A percentile compares a stretch with the other conserved stretches of the same genome.
Conservation (phyloP, 441 rosid genomes). For the Manihot esculenta region DNA sequence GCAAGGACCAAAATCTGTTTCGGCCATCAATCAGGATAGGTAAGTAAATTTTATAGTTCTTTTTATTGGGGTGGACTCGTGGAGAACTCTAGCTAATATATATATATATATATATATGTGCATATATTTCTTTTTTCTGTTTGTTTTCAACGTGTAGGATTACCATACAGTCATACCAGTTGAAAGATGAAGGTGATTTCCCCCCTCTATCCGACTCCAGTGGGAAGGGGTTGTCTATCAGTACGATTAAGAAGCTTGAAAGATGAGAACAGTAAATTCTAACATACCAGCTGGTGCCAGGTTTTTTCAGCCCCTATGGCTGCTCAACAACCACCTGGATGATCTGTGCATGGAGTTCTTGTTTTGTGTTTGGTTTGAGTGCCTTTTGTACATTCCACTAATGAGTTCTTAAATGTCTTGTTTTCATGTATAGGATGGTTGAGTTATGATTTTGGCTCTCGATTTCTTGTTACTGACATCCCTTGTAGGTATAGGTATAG, state of each 20-base stretch:
- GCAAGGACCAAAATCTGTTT: conserved; percentile 35
- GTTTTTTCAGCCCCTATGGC: conserved; percentile 20
- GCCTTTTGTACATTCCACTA: conserved; percentile 44
- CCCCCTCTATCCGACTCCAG: conserved; percentile 48
- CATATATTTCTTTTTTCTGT: no score
- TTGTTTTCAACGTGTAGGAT: conserved; percentile 28
- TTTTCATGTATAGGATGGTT: conserved; percentile 33
- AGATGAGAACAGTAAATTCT: conserved; percentile 28
- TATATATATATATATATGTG: no score
- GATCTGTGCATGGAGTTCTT: conserved; percentile 24
- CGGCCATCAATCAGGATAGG: conserved; percentile 50
- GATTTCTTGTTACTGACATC: conserved; percentile 15
- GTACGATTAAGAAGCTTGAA: conserved; percentile 23
- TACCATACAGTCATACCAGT: conserved; percentile 32
- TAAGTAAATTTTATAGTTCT: conserved; percentile 22
- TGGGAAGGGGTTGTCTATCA: conserved; percentile 30
- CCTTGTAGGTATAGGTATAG: conserved; percentile 22
- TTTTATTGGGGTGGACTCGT: conserved; percentile 19
- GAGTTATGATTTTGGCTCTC: conserved; percentile 22
- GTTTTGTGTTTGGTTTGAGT: conserved; percentile 25
- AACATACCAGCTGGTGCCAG: conserved; percentile 31
- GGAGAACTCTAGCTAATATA: not conserved
- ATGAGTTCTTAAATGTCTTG: conserved; percentile 26
- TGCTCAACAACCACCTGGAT: conserved; percentile 3
- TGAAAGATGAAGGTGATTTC: conserved; percentile 46